A percentile compares a stretch with the other conserved stretches of the same genome.
Conservation (phyloP, 768 basidiomycete genomes). For the Suillus luteus region DNA sequence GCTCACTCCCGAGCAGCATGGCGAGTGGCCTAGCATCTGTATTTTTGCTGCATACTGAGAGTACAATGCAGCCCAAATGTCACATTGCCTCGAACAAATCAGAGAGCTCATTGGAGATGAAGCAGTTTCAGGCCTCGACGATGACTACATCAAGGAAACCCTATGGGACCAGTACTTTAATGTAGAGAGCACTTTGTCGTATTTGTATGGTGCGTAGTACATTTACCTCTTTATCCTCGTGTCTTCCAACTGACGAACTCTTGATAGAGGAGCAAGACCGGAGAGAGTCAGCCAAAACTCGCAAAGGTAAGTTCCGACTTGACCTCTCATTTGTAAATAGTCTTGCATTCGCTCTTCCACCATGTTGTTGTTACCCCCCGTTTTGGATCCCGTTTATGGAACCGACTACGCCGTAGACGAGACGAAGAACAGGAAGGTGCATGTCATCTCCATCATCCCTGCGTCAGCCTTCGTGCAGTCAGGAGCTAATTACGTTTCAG, state of each 20-base stretch:
- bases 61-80: conserved; percentile 58
- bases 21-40: conserved; percentile 40
- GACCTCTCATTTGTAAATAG: conserved; percentile 31
- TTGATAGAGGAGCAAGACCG: conserved; percentile 68
- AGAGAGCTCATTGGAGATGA: conserved; percentile 67
- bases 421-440: conserved; percentile 59
- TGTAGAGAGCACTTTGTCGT: conserved; percentile 71
- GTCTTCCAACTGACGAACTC: conserved; percentile 7
- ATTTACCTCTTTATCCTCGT: not conserved
- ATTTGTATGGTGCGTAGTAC: conserved; percentile 66
- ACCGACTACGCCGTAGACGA: conserved; percentile 37
- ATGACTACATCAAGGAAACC: conserved; percentile 72
- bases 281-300: conserved; percentile 62
- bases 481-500: conserved; percentile 26
- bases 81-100: conserved; percentile 68
- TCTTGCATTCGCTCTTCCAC: conserved; percentile 38
- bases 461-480: conserved; percentile 31
- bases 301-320: conserved; percentile 75
- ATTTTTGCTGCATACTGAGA: conserved; percentile 8
- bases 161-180: conserved; percentile 92
- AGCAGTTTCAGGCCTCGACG: conserved; percentile 65
- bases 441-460: conserved; percentile 33
- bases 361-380: conserved; percentile 30
- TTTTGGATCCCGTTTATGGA: conserved; percentile 38
- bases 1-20: conserved; percentile 81